Evolutionary conservation across 2,329 filamentous ascomycete genomes (phyloP).

Genomic region (Fonsecaea pugnacius): DNA sequence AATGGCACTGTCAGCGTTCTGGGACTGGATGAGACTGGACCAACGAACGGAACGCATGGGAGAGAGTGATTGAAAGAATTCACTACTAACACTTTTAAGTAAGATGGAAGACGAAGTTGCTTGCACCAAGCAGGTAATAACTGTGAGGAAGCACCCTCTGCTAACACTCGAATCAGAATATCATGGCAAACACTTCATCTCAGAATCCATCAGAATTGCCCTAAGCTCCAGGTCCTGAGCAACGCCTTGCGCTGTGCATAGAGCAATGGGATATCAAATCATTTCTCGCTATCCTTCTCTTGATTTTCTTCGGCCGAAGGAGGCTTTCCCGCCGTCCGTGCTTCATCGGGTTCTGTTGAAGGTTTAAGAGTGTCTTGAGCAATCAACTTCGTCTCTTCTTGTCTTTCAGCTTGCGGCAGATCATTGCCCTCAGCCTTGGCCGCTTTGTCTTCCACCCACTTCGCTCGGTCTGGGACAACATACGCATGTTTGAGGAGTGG

Average conservation of each 20-base stretch:
- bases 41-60: background rate
- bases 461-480: constrained; percentile 23
- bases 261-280: background rate
- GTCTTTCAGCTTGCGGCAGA: background rate
- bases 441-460: constrained; percentile 20
- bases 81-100: background rate
- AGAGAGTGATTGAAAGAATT: background rate
- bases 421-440: background rate
- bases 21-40: background rate
- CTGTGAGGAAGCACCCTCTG: background rate
- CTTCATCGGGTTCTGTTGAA: background rate
- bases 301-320: constrained; percentile 7
- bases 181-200: background rate
- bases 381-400: background rate
- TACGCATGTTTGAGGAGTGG: constrained; percentile 25
- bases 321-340: constrained; percentile 6
- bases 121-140: background rate
- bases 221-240: background rate
- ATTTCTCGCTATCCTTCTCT: constrained; percentile 18
- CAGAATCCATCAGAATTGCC: background rate
- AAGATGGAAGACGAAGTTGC: background rate
- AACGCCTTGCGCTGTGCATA: constrained; percentile 2
- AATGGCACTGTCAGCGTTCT: background rate
- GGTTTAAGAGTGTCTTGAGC: constrained; percentile 7
- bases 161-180: background rate